A percentile compares a stretch with the other conserved stretches of the same genome.
These are phyloP conservation scores for Cyclocybe aegerita DNA, from an alignment of 768 basidiomycete species.

Conservation along the genomic window DNA sequence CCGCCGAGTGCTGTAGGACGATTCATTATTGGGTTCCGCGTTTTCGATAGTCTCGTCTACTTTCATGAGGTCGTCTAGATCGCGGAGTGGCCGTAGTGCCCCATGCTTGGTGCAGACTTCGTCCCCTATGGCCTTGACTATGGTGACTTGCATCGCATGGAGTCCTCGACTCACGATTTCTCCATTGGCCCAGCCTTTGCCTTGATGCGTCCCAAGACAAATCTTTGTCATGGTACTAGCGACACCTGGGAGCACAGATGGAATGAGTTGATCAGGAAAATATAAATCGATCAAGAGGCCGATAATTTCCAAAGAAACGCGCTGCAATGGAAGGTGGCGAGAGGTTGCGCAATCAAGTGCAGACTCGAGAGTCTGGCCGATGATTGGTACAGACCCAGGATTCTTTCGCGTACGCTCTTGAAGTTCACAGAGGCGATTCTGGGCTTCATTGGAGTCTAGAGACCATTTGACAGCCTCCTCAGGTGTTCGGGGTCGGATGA, in stretches of 20 bases:
- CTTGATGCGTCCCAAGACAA: constrained; percentile 50
- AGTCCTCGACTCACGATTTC: constrained; percentile 62
- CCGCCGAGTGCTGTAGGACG: constrained; percentile 46
- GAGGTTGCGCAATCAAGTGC: constrained; percentile 63
- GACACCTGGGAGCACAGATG: constrained; percentile 81
- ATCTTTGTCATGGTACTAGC: constrained; percentile 77
- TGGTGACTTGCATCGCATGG: constrained; percentile 49
- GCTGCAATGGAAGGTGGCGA: constrained; percentile 59
- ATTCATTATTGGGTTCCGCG: constrained; percentile 9
- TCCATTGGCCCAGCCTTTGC: constrained; percentile 73
- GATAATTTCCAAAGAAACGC: constrained; percentile 58
- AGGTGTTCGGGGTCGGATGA: constrained; percentile 54
- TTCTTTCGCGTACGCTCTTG: constrained; percentile 41
- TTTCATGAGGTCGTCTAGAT: constrained; percentile 63
- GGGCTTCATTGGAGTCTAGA: constrained; percentile 16
- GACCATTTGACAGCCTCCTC: constrained; percentile 34
- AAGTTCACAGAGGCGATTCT: constrained; percentile 34
- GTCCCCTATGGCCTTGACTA: constrained; percentile 65
- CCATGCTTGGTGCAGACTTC: constrained; percentile 64
- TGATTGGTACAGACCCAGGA: constrained; percentile 63
- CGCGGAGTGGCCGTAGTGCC: constrained; percentile 48
- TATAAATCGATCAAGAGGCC: constrained; percentile 54
- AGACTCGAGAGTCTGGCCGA: constrained; percentile 81
- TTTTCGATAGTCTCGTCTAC: constrained; percentile 21
- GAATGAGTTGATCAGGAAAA: constrained; percentile 51